A percentile compares a stretch with the other conserved stretches of the same genome.
These are phyloP conservation scores for Sporobolus alterniflorus DNA, from an alignment of 202 grass and related monocot genomes.

Conservation along the genomic window DNA sequence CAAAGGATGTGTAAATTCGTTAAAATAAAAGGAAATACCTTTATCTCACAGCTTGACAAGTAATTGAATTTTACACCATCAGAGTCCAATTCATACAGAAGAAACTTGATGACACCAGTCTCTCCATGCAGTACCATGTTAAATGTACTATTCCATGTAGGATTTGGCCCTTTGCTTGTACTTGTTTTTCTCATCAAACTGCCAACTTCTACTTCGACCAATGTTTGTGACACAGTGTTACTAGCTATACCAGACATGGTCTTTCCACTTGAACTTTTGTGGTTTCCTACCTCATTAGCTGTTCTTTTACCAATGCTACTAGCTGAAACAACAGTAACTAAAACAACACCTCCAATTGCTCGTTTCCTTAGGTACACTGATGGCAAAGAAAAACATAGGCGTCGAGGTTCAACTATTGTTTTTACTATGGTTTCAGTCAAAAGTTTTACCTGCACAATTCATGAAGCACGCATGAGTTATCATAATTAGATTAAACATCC, in stretches of 20 bases:
- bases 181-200: slow-evolving; percentile 85
- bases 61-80: slow-evolving; percentile 82
- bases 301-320: slow-evolving; percentile 57
- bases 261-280: slow-evolving; percentile 46
- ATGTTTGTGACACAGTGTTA: slow-evolving; percentile 48
- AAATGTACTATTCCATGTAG: slow-evolving; percentile 79
- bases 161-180: slow-evolving; percentile 63
- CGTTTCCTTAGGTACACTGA: slow-evolving; percentile 79
- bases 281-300: slow-evolving; percentile 47
- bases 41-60: slow-evolving; percentile 90
- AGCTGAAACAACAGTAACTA: slow-evolving; percentile 89
- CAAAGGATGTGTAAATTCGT: slow-evolving; percentile 1
- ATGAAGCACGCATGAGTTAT: slow-evolving; percentile 27
- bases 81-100: slow-evolving; percentile 86
- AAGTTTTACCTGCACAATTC: slow-evolving; percentile 77
- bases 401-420: slow-evolving; percentile 89
- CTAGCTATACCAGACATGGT: slow-evolving; percentile 34
- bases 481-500: slow-evolving; percentile 18
- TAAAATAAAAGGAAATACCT: slow-evolving; percentile 65
- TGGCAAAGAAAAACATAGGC: slow-evolving; percentile 89
- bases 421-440: slow-evolving; percentile 92
- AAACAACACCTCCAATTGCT: slow-evolving; percentile 77
- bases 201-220: slow-evolving; percentile 94
- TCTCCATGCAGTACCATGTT: slow-evolving; percentile 97
- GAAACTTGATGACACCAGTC: slow-evolving; percentile 80